Percentiles rank a stretch among this genome's conserved stretches.
phyloP scores from a whole-genome alignment of 108 stramenopile genomes.

The Schizochytrium sp. region DNA sequence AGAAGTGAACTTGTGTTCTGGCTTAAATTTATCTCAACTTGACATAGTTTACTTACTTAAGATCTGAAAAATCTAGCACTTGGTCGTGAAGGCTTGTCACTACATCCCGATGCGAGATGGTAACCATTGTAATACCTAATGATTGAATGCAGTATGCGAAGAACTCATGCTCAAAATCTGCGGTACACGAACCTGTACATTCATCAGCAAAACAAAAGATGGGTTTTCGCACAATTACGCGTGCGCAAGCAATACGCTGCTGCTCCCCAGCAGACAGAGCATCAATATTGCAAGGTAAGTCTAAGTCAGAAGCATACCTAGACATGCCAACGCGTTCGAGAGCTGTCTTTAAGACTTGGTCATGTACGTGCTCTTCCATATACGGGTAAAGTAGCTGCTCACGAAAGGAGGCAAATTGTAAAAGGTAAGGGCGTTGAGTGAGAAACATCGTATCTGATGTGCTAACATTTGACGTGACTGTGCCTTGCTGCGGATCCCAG shows the following conservation, averaged over 20 bases:
- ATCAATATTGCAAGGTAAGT: not conserved
- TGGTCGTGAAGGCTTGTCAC: not conserved
- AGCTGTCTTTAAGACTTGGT: not conserved
- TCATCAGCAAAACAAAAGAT: conserved; percentile 20
- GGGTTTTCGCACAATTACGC: conserved; percentile 16
- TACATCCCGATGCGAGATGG: not conserved
- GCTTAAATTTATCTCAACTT: not conserved
- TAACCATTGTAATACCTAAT: conserved; percentile 4
- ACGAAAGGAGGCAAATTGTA: not conserved
- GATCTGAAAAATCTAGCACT: conserved; percentile 1
- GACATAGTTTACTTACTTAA: not conserved
- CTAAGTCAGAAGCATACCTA: not conserved
- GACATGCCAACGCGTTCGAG: not conserved
- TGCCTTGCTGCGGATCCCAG: not conserved
- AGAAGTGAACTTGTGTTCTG: not conserved
- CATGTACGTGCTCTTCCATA: not conserved
- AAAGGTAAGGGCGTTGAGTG: conserved; percentile 41
- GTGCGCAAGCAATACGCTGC: conserved; percentile 60
- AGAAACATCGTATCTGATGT: not conserved
- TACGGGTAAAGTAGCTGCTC: conserved; percentile 41
- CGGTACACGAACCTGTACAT: conserved; percentile 43
- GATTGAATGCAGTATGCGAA: not conserved
- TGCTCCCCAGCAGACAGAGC: not conserved
- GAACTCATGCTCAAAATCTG: not conserved
- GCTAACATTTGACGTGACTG: not conserved